Evolutionary conservation across 2,329 filamentous ascomycete genomes (phyloP).

Genomic region (Neophaeococcomyces mojaviensis): DNA sequence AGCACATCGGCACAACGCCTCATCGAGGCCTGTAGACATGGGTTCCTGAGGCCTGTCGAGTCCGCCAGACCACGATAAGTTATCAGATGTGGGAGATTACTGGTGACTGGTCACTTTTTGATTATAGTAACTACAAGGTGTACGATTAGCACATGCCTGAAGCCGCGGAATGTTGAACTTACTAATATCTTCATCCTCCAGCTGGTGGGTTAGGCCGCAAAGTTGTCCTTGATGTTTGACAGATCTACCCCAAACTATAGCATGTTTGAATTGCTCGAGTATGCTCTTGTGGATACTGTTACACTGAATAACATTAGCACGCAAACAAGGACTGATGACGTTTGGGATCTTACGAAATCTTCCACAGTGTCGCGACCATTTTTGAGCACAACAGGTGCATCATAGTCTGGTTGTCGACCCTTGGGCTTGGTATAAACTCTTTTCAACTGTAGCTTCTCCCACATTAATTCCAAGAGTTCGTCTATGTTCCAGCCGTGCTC

Average conservation of each 20-base stretch:
- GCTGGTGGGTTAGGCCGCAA: constrained; percentile 81
- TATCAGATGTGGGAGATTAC: not conserved
- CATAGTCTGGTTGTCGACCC: constrained; percentile 88
- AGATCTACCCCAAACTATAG: constrained; percentile 93
- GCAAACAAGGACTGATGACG: not conserved
- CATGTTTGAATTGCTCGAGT: constrained; percentile 88
- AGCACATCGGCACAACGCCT: constrained; percentile 3
- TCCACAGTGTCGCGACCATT: constrained; percentile 80
- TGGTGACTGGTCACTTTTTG: constrained; percentile 25
- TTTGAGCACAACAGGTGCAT: constrained; percentile 79
- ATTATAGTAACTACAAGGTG: constrained; percentile 28
- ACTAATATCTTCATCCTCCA: constrained; percentile 97
- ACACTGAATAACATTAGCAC: constrained; percentile 53
- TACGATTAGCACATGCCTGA: constrained; percentile 1
- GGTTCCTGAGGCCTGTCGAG: not conserved
- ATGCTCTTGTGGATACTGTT: constrained; percentile 96
- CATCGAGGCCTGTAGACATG: constrained; percentile 6
- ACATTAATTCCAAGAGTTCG: constrained; percentile 95
- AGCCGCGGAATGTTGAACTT: constrained; percentile 33
- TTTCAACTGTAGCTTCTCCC: constrained; percentile 88
- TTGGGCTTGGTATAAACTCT: constrained; percentile 98
- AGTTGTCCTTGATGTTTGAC: constrained; percentile 98
- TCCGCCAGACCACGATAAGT: not conserved
- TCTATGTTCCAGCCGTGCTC: constrained; percentile 98
- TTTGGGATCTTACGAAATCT: constrained; percentile 68